Percentiles rank a stretch among this genome's conserved stretches.
These are phyloP conservation scores for sunflower (Helianthus annuus) DNA, from an alignment of 129 eudicot species.

Conservation along the genomic window HanXRQr2.0-SUNRISE NC_035433.2:134792849-134793348, in stretches of 20 bases:
- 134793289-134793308: neutral
- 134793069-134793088: no score
- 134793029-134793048: no score
- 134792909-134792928: no score
- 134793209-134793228: conserved; percentile 6
- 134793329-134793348: neutral
- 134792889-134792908: no score
- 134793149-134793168: conserved; percentile 25
- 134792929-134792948: neutral
- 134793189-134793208: conserved; percentile 12
- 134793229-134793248: neutral
- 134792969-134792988: neutral
- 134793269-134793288: conserved; percentile 24
- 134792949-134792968: neutral
- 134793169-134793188: conserved; percentile 11
- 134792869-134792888: neutral
- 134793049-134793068: no score
- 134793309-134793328: neutral
- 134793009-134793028: no score
- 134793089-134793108: no score
- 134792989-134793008: neutral
- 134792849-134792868: no score
- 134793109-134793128: no score
- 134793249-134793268: conserved; percentile 17
- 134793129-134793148: no score